These are phyloP conservation scores for Aeschynomene evenia DNA, from an alignment of 306 rosid genomes.

Conservation along the genomic window DNA sequence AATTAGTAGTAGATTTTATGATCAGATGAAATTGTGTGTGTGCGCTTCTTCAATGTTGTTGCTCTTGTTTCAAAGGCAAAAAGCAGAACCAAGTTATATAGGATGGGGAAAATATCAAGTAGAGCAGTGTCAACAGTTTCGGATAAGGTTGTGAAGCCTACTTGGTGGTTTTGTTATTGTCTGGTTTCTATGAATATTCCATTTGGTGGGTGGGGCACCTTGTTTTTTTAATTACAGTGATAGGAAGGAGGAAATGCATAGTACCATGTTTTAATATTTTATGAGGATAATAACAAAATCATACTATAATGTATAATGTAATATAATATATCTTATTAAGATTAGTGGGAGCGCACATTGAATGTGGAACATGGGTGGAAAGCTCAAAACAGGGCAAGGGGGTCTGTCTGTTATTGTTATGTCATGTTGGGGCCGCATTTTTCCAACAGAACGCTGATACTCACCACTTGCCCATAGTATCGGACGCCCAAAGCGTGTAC, in stretches of 20 bases:
- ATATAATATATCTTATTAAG: neutral
- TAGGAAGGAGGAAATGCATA: neutral
- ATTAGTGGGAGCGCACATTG: conserved; percentile 18
- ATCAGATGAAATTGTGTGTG: neutral
- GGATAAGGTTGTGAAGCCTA: conserved; percentile 30
- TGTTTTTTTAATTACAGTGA: neutral
- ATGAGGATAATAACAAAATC: too few species aligned
- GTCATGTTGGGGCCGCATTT: neutral
- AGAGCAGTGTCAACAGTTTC: neutral
- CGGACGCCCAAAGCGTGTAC: neutral
- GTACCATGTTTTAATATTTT: neutral
- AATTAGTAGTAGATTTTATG: neutral
- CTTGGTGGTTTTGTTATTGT: conserved; percentile 1
- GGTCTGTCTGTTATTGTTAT: too few species aligned
- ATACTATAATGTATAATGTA: too few species aligned
- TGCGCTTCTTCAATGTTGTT: neutral
- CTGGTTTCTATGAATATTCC: neutral
- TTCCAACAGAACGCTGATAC: neutral
- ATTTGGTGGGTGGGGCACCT: conserved; percentile 28
- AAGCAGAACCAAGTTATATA: neutral
- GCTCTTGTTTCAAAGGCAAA: neutral
- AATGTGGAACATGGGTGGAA: neutral
- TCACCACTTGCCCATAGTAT: neutral
- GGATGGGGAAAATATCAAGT: neutral
- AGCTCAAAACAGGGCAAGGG: neutral